Evolutionary conservation across 2,329 filamentous ascomycete species (phyloP).

Genomic region (Botrytis pseudocinerea): DNA sequence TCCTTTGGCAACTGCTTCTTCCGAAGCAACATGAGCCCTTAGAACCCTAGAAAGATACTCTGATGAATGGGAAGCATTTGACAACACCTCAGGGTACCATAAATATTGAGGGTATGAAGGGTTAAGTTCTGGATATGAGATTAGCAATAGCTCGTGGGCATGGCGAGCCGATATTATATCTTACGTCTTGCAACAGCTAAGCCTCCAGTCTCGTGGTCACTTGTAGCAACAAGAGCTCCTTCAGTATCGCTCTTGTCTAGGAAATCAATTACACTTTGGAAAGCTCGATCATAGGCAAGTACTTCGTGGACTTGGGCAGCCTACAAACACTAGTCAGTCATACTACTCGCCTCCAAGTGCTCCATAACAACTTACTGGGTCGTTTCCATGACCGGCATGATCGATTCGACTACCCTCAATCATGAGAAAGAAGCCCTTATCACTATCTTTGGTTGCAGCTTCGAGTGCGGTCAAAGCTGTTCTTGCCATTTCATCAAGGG

Average conservation of each 20-base stretch:
- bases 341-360: not conserved
- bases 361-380: slow-evolving; percentile 53
- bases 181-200: slow-evolving; percentile 76
- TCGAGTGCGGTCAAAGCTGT: slow-evolving; percentile 79
- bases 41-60: slow-evolving; percentile 69
- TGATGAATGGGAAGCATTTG: slow-evolving; percentile 73
- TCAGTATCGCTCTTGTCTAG: slow-evolving; percentile 71
- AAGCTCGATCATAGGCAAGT: slow-evolving; percentile 88
- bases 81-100: slow-evolving; percentile 83
- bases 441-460: slow-evolving; percentile 76
- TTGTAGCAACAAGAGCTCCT: slow-evolving; percentile 83
- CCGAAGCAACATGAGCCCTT: slow-evolving; percentile 53
- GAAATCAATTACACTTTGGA: slow-evolving; percentile 81
- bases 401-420: slow-evolving; percentile 96
- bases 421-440: slow-evolving; percentile 98
- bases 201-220: slow-evolving; percentile 95
- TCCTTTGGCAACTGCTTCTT: slow-evolving; percentile 17
- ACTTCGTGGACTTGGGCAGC: slow-evolving; percentile 85
- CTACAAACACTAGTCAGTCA: slow-evolving; percentile 10
- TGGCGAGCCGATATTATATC: slow-evolving; percentile 35
- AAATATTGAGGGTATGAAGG: slow-evolving; percentile 64
- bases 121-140: slow-evolving; percentile 51
- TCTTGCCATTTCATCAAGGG: slow-evolving; percentile 85
- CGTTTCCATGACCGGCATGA: slow-evolving; percentile 85
- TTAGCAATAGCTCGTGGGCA: not conserved